Evolutionary conservation across 2,329 filamentous ascomycete genomes (phyloP), one percentile per base, ranked within the genome.

Genomic region (Colletotrichum neosansevieriae): DNA sequence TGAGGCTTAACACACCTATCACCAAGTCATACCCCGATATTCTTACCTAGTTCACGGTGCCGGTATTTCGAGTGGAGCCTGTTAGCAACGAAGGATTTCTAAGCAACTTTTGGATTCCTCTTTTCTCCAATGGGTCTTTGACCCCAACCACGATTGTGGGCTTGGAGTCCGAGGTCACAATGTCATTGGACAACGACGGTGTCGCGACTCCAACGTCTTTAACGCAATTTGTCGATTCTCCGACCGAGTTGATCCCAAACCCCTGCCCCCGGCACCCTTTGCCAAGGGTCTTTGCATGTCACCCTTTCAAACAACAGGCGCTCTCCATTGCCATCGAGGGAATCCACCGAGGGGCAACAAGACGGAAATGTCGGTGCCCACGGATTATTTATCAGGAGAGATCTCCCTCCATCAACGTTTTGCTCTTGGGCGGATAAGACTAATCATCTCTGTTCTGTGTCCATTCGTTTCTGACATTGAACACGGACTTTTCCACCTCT

Each of bases 131-230:
- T 24, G 51, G 34, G 19, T 9, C 24, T 47, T 53, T n/a, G 34
- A 44, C 65, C 54, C 65, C 65, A 64, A 58, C 32, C 21, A 19
- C 19, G 10, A 42, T 45, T 68, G 65, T 54, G 64, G 65, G 19
- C 51, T 54, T 42, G 17, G 44, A 29, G n/a, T 12, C 49, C 32
- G 34, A 65, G 5, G 49, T 36, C 15, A 5, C 6, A 19, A 24
- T 36, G 36, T 42, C 21, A 68, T 68, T 68, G 65, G 61, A 19
- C 11, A 17, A 15, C 5, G n/a, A 32, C 13, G 7, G 15, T 50
- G 24, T 34, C n/a, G 47, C 10, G 47, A 49, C 65, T 59, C 61
- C 65, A 65, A 65, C 61, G 40, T 21, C 29, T 11, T 53, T 12
- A n/a, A 54, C 54, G 13, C 47, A 36, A 56, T 64, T 50, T 38